Base-by-base conservation (phyloP, 1,284 basidiomycete species). In the Coriolopsis trogii region DNA sequence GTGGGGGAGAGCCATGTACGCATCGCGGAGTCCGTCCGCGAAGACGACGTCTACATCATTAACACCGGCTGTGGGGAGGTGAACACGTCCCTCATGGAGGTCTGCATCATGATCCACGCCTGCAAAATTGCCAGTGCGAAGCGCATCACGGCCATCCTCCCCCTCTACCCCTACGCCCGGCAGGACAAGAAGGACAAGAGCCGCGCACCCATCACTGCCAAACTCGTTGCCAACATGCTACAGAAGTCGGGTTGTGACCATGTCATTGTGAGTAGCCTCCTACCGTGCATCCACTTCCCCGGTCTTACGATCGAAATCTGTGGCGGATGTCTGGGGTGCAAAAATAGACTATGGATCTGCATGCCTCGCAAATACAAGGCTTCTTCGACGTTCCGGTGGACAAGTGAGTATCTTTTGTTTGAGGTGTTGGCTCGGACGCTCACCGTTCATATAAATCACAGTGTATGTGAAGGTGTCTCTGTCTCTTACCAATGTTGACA, bases 301-400 rank as follows among this genome's bases (percentile, higher is more conserved):
- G 26, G 31, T 29, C 39, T 51, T 29, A 48, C 38, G 33, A 41
- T n/a, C 24, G 15, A 26, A 25, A 43, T 39, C 25, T 38, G 29
- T 30, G 38, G 37, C 12, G 12, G 29, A 16, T 24, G 18, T 6
- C 21, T 12, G 26, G 30, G 31, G 36, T 25, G 41, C 41, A 48
- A 41, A 43, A 28, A 23, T 64, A 98, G 96, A 98, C 94, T 25
- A 99, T 96, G 95, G 95, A 97, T 74, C 75, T 98, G 63, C 94
- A 98, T 69, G 95, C 95, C 41, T 95, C 93, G n/a, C 95, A 97
- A 69, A 98, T 98, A 59, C 95, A 99, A 73, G 97, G 97, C 29
- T 99, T 99, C 80, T 99, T 99, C 72, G 96, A 99, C 72, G 96
- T 98, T n/a, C 97, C 97, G 15, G 96, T 99, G 57, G 96, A 99